Base-by-base conservation (phyloP, 2,329 filamentous ascomycete genomes). In the Aspergillus glaucus region DNA sequence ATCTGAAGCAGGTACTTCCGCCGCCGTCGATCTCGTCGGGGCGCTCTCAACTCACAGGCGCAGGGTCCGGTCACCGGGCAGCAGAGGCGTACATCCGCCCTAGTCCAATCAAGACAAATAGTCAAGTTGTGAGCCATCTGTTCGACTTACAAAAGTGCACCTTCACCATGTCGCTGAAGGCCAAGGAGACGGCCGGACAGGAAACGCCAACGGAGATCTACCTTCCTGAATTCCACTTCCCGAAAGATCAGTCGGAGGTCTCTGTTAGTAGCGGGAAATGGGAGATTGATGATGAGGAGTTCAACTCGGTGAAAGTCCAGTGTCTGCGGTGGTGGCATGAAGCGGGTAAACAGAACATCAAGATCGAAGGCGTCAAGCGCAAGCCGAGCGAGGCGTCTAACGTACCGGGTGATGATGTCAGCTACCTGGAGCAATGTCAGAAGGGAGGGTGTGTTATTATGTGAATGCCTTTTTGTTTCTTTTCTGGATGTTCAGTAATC, bases 31-130 rank as follows among this genome's bases (percentile, higher is more conserved):
- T 89, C 55, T 80, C 81, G 45, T 84, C 83, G 0, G 70, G 75
- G 39, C 70, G 70, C 1, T 74, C 78, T 10, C 72, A 75, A 44
- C 73, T 73, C 19, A 79, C 82, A 51, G 65, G 85, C 79, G 78
- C n/a, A 80, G 78, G 49, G 72, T 79, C 1, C 81, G 92, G 93
- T 1, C 88, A 86, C 61, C 86, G 93, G 34, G 93, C 92, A 1
- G 92, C 91, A 3, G 92, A 98, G 69, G 92, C 94, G 0, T 97
- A 89, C 61, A 82, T 97, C 30, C 85, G 93, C 2, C 93, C 93
- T 0, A 85, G 86, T 0, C 88, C 93, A 0, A 83, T 91, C 22
- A 76, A 78, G 3, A 87, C 87, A 0, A 84, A 84, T 44, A 93
- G 93, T 8, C 78, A 79, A 24, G 75, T 96, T 12, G 65, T 79